Evolutionary conservation across 164 flowering plant genomes (phyloP), one percentile per base, ranked within the genome.

Genomic region (Aristolochia fimbriata): DNA sequence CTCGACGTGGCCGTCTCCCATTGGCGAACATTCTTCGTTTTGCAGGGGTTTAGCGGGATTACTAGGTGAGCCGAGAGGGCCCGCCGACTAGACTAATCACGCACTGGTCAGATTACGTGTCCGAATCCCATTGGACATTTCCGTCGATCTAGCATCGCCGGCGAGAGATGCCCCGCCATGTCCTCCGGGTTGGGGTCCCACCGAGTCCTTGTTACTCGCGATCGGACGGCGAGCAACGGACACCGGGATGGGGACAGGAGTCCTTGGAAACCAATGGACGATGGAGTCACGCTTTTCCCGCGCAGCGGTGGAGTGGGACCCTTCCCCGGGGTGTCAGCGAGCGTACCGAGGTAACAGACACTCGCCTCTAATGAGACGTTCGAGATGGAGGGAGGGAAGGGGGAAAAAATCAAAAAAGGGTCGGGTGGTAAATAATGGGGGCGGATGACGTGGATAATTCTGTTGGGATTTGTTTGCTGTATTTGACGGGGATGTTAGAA

Each of bases 51-150:
- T 48, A 13, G 37, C 52, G 62, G 53, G 53, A 48, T 48, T 59
- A 59, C 43, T 23, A 19, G 15, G 20, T 17, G 22, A 6, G 21
- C 22, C 52, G 5, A 23, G n/a, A 2, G 52, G 41, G 30, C 50
- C 7, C 41, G 24, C n/a, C 16, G 62, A 60, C 30, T 60, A 60
- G 62, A 60, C 62, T 47, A 49, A 60, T 60, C 53, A 22, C 27
- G 23, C 41, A 7, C 8, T 21, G 21, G 49, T n/a, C 24, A 16
- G 23, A 9, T 11, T 45, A 58, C 61, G 61, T 58, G 61, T 45
- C 51, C 9, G 25, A 30, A 0, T 20, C 13, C 13, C 19, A 45
- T 58, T 58, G 61, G 61, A 1, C 2, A 9, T 16, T 45, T 47
- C 14, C 25, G 1, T 22, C 61, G 15, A 16, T 27, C 48, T 22